Evolutionary conservation across 2,329 filamentous ascomycete species (phyloP), one percentile per base, ranked within the genome.

Genomic region (Atkinsonella texensis): DNA sequence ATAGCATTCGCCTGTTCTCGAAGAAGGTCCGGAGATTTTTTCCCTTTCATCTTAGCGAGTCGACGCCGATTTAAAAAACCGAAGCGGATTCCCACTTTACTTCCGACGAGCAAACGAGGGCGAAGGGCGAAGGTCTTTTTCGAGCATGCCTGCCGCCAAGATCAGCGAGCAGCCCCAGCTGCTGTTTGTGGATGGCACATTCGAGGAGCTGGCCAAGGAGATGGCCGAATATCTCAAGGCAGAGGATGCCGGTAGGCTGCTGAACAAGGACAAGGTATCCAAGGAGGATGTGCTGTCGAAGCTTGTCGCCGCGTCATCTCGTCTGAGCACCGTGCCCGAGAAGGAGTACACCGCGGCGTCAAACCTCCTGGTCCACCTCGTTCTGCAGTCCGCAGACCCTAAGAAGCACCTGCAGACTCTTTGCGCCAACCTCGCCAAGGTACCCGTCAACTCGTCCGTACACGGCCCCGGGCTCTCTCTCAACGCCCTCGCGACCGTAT

Each of bases 311-410:
- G 86, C 87, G 53, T 89, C 88, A 50, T 71, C 79, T 50, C 79
- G 79, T 48, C 76, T 98, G 66, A 95, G 90, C 71, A 79, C 80
- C 56, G 87, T 89, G 52, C 88, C 91, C 53, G 93, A 98, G 78
- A 94, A 93, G 79, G 91, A 97, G 71, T 93, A 96, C 68, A 90
- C 89, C 55, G 85, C 91, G 54, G 89, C 91, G 55, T 96, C 96
- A 74, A 97, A 98, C 74, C 85, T 97, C 61, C 84, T 98, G 68
- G 84, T 97, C 65, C 88, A 96, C 75, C 84, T 98, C 54, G 82
- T 95, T 59, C 79, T 89, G 63, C 88, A 95, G 72, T 88, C 89
- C 54, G 81, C 86, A 62, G 87, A 90, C 61, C 80, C 86, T 59
- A 85, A 89, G 70, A 87, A 86, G 71, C 86, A 93, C 74, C 83